Evolutionary conservation across 208 protist species (phyloP).

Genomic region (Porcisia hertigi): DNA sequence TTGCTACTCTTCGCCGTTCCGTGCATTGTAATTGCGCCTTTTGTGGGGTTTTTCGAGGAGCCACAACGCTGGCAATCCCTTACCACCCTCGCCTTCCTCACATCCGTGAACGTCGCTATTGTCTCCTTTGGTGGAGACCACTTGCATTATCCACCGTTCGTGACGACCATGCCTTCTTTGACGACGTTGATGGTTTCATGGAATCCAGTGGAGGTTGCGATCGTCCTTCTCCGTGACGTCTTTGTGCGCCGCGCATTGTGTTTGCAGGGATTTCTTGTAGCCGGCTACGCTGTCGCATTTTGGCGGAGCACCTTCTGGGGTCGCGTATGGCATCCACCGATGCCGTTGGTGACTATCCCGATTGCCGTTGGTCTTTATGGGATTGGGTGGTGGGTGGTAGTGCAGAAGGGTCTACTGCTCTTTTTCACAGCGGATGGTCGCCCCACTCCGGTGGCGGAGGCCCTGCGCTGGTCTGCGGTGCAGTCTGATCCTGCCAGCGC

Average conservation of each 20-base stretch:
- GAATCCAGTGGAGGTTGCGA: slow-evolving; percentile 9
- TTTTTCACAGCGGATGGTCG: slow-evolving; percentile 27
- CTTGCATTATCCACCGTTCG: slow-evolving; percentile 65
- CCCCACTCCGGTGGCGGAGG: slow-evolving; percentile 25
- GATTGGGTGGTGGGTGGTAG: slow-evolving; percentile 43
- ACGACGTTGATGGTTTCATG: slow-evolving; percentile 30
- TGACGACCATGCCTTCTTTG: slow-evolving; percentile 45
- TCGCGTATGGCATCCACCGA: slow-evolving; percentile 57
- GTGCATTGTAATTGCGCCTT: slow-evolving; percentile 56
- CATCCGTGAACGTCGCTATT: slow-evolving; percentile 43
- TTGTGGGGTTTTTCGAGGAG: slow-evolving; percentile 71
- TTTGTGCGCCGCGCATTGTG: slow-evolving; percentile 29
- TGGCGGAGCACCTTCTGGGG: slow-evolving; percentile 57
- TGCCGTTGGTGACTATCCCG: slow-evolving; percentile 70
- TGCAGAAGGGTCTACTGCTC: slow-evolving; percentile 29
- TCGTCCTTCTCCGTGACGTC: slow-evolving; percentile 21
- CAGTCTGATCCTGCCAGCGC: slow-evolving; percentile 25
- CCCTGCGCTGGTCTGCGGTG: slow-evolving; percentile 25
- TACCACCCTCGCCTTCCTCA: slow-evolving; percentile 39
- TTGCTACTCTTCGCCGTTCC: slow-evolving; percentile 58
- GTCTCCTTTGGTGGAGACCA: slow-evolving; percentile 51
- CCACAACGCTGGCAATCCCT: slow-evolving; percentile 29
- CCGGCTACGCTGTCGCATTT: slow-evolving; percentile 46
- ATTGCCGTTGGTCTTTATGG: slow-evolving; percentile 50
- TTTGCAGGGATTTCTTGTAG: slow-evolving; percentile 63